Conservation (phyloP, 2,329 filamentous ascomycete genomes). For the Plectosphaerella sp. region DNA sequence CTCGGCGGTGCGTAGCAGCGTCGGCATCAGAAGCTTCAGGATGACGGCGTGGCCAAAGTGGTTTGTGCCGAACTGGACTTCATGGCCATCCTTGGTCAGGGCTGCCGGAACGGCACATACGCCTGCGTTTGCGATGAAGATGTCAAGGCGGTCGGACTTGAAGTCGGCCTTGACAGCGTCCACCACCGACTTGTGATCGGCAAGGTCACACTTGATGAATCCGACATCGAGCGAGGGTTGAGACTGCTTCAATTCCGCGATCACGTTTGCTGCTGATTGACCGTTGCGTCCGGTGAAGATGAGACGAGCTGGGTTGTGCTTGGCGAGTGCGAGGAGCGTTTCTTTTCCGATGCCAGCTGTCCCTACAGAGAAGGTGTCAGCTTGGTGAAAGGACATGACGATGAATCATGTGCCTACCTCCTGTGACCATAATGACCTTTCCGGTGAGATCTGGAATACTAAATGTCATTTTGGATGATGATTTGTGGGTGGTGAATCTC, state of each 20-base stretch:
- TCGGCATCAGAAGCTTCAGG: conserved; percentile 26
- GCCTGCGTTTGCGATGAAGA: conserved; percentile 33
- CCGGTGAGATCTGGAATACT: conserved; percentile 35
- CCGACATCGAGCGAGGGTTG: conserved; percentile 14
- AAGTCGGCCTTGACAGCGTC: neutral
- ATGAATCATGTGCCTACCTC: conserved; percentile 27
- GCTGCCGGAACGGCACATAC: conserved; percentile 22
- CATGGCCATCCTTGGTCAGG: conserved; percentile 25
- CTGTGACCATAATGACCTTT: conserved; percentile 46
- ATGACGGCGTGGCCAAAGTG: conserved; percentile 23
- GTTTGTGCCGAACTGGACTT: conserved; percentile 30
- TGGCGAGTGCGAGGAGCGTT: neutral
- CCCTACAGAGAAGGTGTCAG: neutral
- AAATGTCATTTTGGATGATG: neutral
- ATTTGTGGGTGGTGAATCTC: too few relatives aligned
- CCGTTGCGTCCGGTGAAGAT: conserved; percentile 47
- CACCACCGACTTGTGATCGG: conserved; percentile 6
- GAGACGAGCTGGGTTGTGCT: conserved; percentile 44
- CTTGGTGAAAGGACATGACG: neutral
- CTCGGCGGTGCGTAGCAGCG: conserved; percentile 15
- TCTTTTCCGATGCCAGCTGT: neutral
- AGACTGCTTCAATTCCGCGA: conserved; percentile 16
- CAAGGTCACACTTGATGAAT: conserved; percentile 40
- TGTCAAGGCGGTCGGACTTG: conserved; percentile 28
- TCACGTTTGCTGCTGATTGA: conserved; percentile 38